These are phyloP conservation scores for Huntiella abstrusa DNA, from an alignment of 2,329 filamentous ascomycete species.

Conservation along the genomic window DNA sequence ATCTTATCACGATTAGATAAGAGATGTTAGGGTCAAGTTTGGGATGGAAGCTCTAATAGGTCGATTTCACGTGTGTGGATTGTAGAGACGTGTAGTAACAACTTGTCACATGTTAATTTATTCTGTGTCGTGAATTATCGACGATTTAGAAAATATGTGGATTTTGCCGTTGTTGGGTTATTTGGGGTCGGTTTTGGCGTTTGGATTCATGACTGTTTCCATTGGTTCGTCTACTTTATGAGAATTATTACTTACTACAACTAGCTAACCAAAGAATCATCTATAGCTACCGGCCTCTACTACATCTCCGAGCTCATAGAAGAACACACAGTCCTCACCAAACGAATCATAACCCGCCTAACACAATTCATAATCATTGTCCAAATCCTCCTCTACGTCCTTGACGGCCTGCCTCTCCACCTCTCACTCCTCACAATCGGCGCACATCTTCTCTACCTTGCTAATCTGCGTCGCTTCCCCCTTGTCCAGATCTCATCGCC, in stretches of 20 bases:
- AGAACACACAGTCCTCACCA: slow-evolving; percentile 86
- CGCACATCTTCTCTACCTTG: slow-evolving; percentile 71
- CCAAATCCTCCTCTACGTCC: slow-evolving; percentile 53
- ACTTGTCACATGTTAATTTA: slow-evolving; percentile 1
- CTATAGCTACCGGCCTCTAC: slow-evolving; percentile 83
- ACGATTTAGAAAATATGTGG: slow-evolving; percentile 49
- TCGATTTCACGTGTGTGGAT: not conserved
- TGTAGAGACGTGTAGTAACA: not conserved
- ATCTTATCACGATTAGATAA: not conserved
- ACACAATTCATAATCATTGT: slow-evolving; percentile 66
- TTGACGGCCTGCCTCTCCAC: slow-evolving; percentile 72
- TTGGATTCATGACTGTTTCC: slow-evolving; percentile 82
- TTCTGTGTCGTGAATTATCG: not conserved
- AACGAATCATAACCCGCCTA: slow-evolving; percentile 64
- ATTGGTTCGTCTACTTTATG: slow-evolving; percentile 42
- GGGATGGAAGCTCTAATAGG: not conserved
- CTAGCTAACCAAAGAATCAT: not conserved
- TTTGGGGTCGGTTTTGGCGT: slow-evolving; percentile 68
- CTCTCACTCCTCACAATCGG: slow-evolving; percentile 57
- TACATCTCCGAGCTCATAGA: slow-evolving; percentile 96
- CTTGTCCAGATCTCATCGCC: slow-evolving; percentile 77
- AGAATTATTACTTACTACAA: not conserved
- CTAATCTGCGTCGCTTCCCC: slow-evolving; percentile 59
- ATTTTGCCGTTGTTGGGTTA: slow-evolving; percentile 87
- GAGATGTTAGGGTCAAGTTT: not conserved